Evolutionary conservation across 805 yeast species (phyloP).

Genomic region (Lachancea sp.): DNA sequence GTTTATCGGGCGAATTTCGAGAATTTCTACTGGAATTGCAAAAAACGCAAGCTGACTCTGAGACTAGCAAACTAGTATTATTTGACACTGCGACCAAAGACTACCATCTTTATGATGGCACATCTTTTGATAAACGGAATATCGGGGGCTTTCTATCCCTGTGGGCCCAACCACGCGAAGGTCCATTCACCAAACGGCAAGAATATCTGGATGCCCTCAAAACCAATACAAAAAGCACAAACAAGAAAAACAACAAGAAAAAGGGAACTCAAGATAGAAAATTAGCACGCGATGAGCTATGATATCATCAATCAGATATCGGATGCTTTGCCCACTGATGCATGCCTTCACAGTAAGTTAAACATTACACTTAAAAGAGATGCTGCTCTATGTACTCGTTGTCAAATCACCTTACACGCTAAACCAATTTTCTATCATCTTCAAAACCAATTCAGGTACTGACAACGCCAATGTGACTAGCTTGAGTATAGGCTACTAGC

Average conservation of each 20-base stretch:
- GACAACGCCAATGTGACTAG: too few species aligned
- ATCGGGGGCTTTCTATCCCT: conserved; percentile 22
- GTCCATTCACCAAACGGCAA: conserved; percentile 28
- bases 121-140: conserved; percentile 18
- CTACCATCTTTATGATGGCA: conserved; percentile 16
- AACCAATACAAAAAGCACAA: conserved; percentile 4
- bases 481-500: too few species aligned
- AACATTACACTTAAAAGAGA: too few species aligned
- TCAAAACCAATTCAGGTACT: too few species aligned
- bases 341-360: too few species aligned
- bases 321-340: too few species aligned
- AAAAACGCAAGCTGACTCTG: conserved; percentile 14
- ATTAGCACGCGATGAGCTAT: conserved; percentile 21
- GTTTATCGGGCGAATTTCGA: conserved; percentile 21
- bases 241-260: conserved; percentile 1
- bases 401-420: too few species aligned
- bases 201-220: conserved; percentile 17
- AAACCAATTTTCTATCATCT: neutral
- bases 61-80: conserved; percentile 16
- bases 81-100: conserved; percentile 19
- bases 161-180: conserved; percentile 26
- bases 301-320: neutral
- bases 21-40: conserved; percentile 13
- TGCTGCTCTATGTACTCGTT: too few species aligned
- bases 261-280: conserved; percentile 1